Evolutionary conservation across 2,329 filamentous ascomycete species (phyloP).

Genomic region (Apiospora sp.): DNA sequence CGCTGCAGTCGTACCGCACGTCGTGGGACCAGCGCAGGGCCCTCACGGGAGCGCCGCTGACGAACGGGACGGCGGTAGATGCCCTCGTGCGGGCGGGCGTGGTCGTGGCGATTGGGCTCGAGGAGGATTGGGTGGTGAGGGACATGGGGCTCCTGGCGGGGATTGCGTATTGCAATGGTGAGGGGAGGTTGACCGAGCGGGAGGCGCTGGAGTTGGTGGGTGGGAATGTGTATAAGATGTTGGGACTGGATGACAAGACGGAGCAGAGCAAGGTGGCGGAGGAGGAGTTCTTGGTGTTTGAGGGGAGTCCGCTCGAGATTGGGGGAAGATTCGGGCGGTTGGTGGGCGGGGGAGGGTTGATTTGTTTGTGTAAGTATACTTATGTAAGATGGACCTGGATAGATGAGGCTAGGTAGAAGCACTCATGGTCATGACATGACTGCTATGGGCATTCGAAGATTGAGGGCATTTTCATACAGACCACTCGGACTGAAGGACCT

Average conservation of each 20-base stretch:
- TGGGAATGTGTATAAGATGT: constrained; percentile 63
- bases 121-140: constrained; percentile 69
- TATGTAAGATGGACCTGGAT: no score
- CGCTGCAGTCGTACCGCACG: constrained; percentile 61
- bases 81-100: constrained; percentile 66
- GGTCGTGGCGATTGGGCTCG: constrained; percentile 62
- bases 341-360: constrained; percentile 36
- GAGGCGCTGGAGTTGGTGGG: constrained; percentile 65
- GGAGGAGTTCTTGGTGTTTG: constrained; percentile 67
- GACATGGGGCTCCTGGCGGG: constrained; percentile 68
- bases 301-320: constrained; percentile 69
- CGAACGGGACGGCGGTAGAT: constrained; percentile 70
- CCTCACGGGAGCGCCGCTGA: constrained; percentile 70
- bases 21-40: constrained; percentile 70
- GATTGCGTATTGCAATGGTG: constrained; percentile 64
- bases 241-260: constrained; percentile 53
- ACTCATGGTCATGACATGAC: no score
- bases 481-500: no score
- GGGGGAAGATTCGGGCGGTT: constrained; percentile 63
- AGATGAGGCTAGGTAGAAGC: no score
- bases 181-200: constrained; percentile 60
- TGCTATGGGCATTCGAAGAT: no score
- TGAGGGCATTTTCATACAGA: no score
- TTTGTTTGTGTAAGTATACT: constrained; percentile 1
- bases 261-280: constrained; percentile 35